phyloP scores from a whole-genome alignment of 177 flowering plant species.

The Vitis hybrid region DNA sequence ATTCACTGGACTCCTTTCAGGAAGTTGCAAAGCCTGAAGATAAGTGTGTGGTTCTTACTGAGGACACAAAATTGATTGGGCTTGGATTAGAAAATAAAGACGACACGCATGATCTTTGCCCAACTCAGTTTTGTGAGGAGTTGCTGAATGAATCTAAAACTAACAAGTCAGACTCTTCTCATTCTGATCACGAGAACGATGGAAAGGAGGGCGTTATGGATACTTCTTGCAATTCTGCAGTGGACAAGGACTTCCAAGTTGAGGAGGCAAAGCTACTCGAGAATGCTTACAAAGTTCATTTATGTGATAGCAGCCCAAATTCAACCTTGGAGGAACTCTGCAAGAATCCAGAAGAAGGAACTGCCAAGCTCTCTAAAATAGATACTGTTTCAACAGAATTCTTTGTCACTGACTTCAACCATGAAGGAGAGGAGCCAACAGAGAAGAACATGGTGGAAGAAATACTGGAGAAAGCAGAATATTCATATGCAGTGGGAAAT shows the following conservation, averaged over 20 bases:
- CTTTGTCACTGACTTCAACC: neutral
- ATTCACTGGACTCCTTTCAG: constrained; percentile 9
- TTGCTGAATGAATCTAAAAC: constrained; percentile 12
- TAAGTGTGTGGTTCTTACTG: constrained; percentile 15
- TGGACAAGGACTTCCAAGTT: neutral
- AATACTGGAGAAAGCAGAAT: constrained; percentile 3
- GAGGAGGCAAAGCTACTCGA: constrained; percentile 11
- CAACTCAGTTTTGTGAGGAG: constrained; percentile 10
- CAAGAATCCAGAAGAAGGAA: constrained; percentile 1
- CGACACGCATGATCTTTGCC: neutral
- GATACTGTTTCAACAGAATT: constrained; percentile 1
- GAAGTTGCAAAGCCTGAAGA: constrained; percentile 22
- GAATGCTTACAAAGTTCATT: constrained; percentile 4
- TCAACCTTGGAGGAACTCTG: constrained; percentile 3
- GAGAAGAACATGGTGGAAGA: constrained; percentile 13
- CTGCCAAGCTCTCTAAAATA: neutral
- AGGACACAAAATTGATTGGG: constrained; percentile 14
- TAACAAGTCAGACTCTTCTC: constrained; percentile 4
- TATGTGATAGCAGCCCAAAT: neutral
- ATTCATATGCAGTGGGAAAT: neutral
- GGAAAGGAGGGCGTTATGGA: neutral
- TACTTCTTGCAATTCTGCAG: neutral
- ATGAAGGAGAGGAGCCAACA: constrained; percentile 3
- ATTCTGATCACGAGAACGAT: neutral
- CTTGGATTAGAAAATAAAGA: constrained; percentile 18